Conservation (phyloP, 129 eudicot species). For the Tagetes patula region DNA sequence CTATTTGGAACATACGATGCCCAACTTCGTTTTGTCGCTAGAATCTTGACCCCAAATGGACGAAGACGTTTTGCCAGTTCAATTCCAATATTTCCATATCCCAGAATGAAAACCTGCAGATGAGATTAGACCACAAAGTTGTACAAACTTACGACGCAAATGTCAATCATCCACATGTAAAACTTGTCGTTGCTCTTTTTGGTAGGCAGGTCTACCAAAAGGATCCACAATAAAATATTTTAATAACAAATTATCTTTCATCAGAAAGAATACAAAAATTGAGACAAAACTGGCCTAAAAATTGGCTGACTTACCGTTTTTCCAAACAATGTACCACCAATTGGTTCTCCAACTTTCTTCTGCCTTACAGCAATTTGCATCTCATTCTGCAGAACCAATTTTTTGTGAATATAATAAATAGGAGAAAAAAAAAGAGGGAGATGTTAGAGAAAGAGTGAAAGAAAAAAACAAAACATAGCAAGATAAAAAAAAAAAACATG, state of each 20-base stretch:
- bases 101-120: slow-evolving; percentile 84
- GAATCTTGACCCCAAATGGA: slow-evolving; percentile 85
- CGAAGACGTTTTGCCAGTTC: slow-evolving; percentile 78
- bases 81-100: slow-evolving; percentile 83
- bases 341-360: slow-evolving; percentile 73
- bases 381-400: slow-evolving; percentile 49
- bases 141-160: not conserved
- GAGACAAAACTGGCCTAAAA: not conserved
- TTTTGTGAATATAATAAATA: not conserved
- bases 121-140: slow-evolving; percentile 6
- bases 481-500: not conserved
- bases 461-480: not conserved
- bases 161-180: not conserved
- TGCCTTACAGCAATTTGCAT: slow-evolving; percentile 68
- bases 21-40: slow-evolving; percentile 96
- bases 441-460: not conserved
- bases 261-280: slow-evolving; percentile 5
- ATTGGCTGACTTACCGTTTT: slow-evolving; percentile 56
- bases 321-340: slow-evolving; percentile 69
- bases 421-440: not conserved
- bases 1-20: slow-evolving; percentile 27
- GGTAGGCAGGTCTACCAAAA: not conserved
- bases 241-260: not conserved
- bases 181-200: slow-evolving; percentile 5
- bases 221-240: not conserved